Percentiles rank a stretch among this genome's conserved stretches.
phyloP scores from a whole-genome alignment of 257 asterid species.

The Phtheirospermum japonicum region DNA sequence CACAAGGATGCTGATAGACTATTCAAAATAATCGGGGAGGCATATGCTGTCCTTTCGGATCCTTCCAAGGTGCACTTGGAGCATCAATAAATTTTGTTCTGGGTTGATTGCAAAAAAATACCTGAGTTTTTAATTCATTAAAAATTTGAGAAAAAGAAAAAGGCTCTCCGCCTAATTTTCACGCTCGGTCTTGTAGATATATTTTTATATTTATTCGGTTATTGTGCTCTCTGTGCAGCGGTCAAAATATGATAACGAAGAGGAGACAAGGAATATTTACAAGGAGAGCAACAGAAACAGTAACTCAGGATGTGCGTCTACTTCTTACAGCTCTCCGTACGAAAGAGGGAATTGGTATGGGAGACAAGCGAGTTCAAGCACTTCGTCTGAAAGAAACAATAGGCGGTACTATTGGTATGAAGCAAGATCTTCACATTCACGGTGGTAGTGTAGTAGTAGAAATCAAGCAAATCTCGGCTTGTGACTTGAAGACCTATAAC shows the following conservation, averaged over 20 bases:
- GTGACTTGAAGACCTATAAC: constrained; percentile 14
- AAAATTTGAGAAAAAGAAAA: too few species aligned
- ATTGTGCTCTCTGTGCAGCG: constrained; percentile 43
- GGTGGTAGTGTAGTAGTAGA: constrained; percentile 53
- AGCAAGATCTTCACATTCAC: constrained; percentile 35
- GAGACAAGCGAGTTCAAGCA: constrained; percentile 43
- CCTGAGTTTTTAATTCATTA: too few species aligned
- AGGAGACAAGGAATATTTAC: constrained; percentile 47
- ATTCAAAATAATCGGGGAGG: constrained; percentile 93
- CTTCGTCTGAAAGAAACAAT: constrained; percentile 52
- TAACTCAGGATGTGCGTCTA: constrained; percentile 45
- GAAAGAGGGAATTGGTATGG: constrained; percentile 45
- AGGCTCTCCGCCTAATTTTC: too few species aligned
- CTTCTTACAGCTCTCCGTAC: constrained; percentile 54
- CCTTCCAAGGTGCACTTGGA: constrained; percentile 87
- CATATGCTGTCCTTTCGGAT: constrained; percentile 88
- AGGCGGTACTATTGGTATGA: constrained; percentile 52
- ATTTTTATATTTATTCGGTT: background rate
- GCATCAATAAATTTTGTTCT: too few species aligned
- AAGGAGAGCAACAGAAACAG: constrained; percentile 39
- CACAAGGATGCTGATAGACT: constrained; percentile 84
- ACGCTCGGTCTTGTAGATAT: too few species aligned
- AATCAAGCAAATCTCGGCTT: constrained; percentile 11
- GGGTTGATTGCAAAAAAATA: too few species aligned
- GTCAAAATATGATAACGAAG: constrained; percentile 56